Percentiles rank a stretch among this genome's conserved stretches.
Conservation (phyloP, 257 asterid species). For the Voacanga thouarsii region DNA sequence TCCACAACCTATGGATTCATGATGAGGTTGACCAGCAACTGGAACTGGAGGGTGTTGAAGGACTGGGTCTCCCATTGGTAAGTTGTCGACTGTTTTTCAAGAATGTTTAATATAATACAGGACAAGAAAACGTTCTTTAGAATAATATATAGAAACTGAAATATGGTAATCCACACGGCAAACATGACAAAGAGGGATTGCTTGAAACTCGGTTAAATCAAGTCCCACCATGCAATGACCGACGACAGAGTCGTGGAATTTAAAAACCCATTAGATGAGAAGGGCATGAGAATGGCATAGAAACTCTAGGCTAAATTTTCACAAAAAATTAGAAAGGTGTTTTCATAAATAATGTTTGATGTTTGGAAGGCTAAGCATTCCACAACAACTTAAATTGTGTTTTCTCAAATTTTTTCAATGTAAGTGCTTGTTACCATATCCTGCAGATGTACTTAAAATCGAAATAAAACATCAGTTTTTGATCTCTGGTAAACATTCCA, state of each 20-base stretch:
- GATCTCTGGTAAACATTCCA: neutral
- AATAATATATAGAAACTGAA: neutral
- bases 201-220: no score
- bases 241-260: no score
- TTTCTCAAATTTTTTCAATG: neutral
- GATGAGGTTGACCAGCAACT: constrained; percentile 74
- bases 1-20: constrained; percentile 66
- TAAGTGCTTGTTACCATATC: neutral
- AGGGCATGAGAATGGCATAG: no score
- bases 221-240: no score
- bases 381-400: neutral
- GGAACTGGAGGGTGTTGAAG: constrained; percentile 66
- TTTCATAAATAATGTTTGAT: no score
- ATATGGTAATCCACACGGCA: no score
- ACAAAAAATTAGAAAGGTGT: no score
- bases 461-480: neutral
- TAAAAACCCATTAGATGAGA: no score
- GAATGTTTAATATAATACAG: constrained; percentile 45
- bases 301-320: no score
- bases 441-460: neutral
- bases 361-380: neutral
- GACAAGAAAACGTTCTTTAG: neutral
- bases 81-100: constrained; percentile 85
- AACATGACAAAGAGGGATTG: no score
- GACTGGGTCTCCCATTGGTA: constrained; percentile 92